Conservation (phyloP, 2,329 filamentous ascomycete genomes). For the Zymoseptoria ardabiliae region DNA sequence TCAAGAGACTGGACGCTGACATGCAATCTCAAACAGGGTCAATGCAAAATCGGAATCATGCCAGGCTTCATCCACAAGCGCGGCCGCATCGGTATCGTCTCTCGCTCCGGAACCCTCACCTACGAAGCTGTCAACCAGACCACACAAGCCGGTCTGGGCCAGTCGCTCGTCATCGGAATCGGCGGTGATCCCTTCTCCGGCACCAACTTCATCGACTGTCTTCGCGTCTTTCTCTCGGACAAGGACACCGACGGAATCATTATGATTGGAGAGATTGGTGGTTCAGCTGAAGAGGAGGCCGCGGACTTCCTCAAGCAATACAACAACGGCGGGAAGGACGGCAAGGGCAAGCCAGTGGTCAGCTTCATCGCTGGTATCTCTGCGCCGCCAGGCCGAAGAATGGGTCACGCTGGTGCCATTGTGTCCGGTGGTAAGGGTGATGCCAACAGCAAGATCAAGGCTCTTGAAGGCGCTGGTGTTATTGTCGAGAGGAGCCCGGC, state of each 20-base stretch:
- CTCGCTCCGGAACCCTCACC: constrained; percentile 92
- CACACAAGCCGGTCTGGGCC: constrained; percentile 89
- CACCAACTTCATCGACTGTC: constrained; percentile 99
- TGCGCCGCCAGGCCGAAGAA: constrained; percentile 88
- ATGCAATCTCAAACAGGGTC: constrained; percentile 51
- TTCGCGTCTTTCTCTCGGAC: constrained; percentile 93
- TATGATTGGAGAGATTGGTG: constrained; percentile 99
- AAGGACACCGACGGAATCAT: constrained; percentile 97
- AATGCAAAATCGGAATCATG: constrained; percentile 99
- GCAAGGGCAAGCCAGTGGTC: constrained; percentile 83
- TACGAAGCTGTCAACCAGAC: constrained; percentile 99
- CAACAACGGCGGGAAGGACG: constrained; percentile 55
- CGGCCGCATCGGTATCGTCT: constrained; percentile 97
- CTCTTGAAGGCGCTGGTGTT: constrained; percentile 86
- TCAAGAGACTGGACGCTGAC: constrained; percentile 4
- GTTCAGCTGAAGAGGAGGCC: constrained; percentile 93
- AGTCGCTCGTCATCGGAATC: constrained; percentile 96
- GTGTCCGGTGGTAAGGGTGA: constrained; percentile 96
- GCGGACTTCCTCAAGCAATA: constrained; percentile 89
- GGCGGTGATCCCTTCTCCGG: constrained; percentile 98
- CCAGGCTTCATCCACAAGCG: constrained; percentile 99
- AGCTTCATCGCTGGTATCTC: constrained; percentile 98
- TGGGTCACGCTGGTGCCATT: constrained; percentile 98
- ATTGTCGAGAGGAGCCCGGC: constrained; percentile 94
- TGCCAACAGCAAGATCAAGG: constrained; percentile 95